Evolutionary conservation across 257 asterid species (phyloP).

Genomic region (Lantana camara): DNA sequence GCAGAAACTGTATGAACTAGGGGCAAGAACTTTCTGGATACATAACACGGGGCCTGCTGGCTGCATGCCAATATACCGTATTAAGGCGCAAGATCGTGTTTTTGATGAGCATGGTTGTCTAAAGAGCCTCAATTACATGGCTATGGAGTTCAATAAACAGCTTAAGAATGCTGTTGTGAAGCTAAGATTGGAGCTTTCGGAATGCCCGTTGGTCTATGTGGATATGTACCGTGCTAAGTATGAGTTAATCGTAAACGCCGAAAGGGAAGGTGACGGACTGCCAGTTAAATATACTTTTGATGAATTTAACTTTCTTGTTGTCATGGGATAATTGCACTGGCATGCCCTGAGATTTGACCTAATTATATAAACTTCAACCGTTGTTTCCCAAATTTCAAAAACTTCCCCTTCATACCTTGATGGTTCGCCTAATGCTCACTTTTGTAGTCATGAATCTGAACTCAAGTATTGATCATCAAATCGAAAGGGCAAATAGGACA

Average conservation of each 20-base stretch:
- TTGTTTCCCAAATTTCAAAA: too few species aligned
- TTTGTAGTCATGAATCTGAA: too few species aligned
- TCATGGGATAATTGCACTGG: too few species aligned
- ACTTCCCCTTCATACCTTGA: too few species aligned
- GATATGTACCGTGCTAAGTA: slow-evolving; percentile 51
- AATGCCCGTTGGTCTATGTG: slow-evolving; percentile 42
- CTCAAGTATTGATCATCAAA: too few species aligned
- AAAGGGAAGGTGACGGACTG: slow-evolving; percentile 29
- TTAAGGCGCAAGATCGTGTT: slow-evolving; percentile 25
- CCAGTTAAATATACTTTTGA: too few species aligned
- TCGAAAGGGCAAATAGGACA: too few species aligned
- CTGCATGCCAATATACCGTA: slow-evolving; percentile 42
- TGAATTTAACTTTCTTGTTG: too few species aligned
- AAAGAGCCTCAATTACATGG: slow-evolving; percentile 35
- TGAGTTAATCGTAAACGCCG: slow-evolving; percentile 43
- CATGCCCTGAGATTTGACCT: too few species aligned
- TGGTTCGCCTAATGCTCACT: too few species aligned
- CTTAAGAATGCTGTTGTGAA: slow-evolving; percentile 35
- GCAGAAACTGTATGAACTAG: slow-evolving; percentile 43
- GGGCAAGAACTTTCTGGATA: slow-evolving; percentile 62
- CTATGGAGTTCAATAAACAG: slow-evolving; percentile 44
- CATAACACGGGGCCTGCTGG: slow-evolving; percentile 61
- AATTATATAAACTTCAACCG: too few species aligned
- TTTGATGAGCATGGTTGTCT: slow-evolving; percentile 49
- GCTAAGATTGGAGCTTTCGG: slow-evolving; percentile 41